Evolutionary conservation across 2,329 filamentous ascomycete genomes (phyloP).

Genomic region (Paecilomyces sp.): DNA sequence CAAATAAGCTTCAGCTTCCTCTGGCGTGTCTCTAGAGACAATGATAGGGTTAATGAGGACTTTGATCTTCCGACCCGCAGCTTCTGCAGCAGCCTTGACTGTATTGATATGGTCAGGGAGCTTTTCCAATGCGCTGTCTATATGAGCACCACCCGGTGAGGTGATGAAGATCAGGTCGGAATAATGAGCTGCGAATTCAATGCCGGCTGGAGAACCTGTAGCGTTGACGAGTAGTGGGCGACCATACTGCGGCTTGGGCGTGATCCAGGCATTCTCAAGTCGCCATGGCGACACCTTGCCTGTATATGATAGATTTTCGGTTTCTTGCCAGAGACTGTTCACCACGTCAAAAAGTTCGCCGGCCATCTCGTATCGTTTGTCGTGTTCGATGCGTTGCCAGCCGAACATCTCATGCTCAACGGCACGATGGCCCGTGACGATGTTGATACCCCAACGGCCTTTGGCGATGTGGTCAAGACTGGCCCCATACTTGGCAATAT

Average conservation of each 20-base stretch:
- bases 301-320: conserved; percentile 13
- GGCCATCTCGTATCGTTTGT: conserved; percentile 16
- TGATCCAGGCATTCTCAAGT: conserved; percentile 15
- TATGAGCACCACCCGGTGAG: conserved; percentile 13
- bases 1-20: conserved; percentile 13
- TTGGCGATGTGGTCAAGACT: conserved; percentile 17
- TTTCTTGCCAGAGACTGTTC: conserved; percentile 16
- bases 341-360: conserved; percentile 15
- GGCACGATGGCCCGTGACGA: conserved; percentile 16
- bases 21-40: conserved; percentile 13
- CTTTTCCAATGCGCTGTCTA: conserved; percentile 14
- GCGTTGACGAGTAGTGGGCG: conserved; percentile 14
- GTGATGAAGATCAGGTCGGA: conserved; percentile 17
- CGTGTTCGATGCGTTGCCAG: conserved; percentile 16
- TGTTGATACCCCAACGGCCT: conserved; percentile 18
- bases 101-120: conserved; percentile 14
- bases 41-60: conserved; percentile 15
- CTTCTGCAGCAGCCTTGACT: conserved; percentile 13
- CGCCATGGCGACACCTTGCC: conserved; percentile 11
- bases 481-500: conserved; percentile 16
- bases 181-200: conserved; percentile 13
- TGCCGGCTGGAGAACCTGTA: conserved; percentile 13
- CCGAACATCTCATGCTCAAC: conserved; percentile 18
- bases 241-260: conserved; percentile 14
- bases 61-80: conserved; percentile 10